These are phyloP conservation scores for Gyromitra esculenta DNA, from an alignment of 2,329 filamentous ascomycete genomes.

Conservation along the genomic window DNA sequence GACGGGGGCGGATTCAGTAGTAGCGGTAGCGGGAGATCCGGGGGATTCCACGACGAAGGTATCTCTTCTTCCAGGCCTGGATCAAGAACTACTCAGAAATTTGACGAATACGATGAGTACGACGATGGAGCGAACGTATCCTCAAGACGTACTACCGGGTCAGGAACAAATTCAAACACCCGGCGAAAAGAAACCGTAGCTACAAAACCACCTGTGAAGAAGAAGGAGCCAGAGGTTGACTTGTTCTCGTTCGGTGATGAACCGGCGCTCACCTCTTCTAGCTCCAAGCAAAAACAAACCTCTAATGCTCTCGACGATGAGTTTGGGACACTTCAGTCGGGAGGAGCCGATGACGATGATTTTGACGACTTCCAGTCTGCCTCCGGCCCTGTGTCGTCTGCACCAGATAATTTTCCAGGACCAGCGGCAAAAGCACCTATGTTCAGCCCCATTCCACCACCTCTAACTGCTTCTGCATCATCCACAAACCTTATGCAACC, in stretches of 20 bases:
- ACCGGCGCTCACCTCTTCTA: slow-evolving; percentile 65
- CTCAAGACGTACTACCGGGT: slow-evolving; percentile 56
- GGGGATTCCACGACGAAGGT: slow-evolving; percentile 66
- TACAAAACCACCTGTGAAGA: slow-evolving; percentile 73
- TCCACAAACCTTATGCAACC: slow-evolving; percentile 72
- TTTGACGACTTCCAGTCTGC: slow-evolving; percentile 98
- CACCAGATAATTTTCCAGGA: slow-evolving; percentile 47
- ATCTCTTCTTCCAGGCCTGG: slow-evolving; percentile 54
- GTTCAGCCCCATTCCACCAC: slow-evolving; percentile 62
- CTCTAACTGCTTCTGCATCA: slow-evolving; percentile 59
- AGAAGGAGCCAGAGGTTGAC: slow-evolving; percentile 87
- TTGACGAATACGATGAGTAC: slow-evolving; percentile 97
- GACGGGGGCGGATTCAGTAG: slow-evolving; percentile 94
- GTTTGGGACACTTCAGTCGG: slow-evolving; percentile 62
- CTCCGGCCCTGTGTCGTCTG: slow-evolving; percentile 66
- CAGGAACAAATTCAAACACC: slow-evolving; percentile 59
- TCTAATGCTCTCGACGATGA: slow-evolving; percentile 62
- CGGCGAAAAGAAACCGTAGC: slow-evolving; percentile 56
- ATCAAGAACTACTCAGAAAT: slow-evolving; percentile 68
- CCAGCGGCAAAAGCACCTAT: slow-evolving; percentile 62
- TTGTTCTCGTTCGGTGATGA: slow-evolving; percentile 90
- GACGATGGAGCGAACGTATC: slow-evolving; percentile 74
- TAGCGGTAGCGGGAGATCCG: slow-evolving; percentile 62
- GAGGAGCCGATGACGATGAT: slow-evolving; percentile 80
- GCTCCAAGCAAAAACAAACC: slow-evolving; percentile 60